These are phyloP conservation scores for Gloeostereum incarnatum DNA, from an alignment of 768 basidiomycete genomes.

Conservation along the genomic window DNA sequence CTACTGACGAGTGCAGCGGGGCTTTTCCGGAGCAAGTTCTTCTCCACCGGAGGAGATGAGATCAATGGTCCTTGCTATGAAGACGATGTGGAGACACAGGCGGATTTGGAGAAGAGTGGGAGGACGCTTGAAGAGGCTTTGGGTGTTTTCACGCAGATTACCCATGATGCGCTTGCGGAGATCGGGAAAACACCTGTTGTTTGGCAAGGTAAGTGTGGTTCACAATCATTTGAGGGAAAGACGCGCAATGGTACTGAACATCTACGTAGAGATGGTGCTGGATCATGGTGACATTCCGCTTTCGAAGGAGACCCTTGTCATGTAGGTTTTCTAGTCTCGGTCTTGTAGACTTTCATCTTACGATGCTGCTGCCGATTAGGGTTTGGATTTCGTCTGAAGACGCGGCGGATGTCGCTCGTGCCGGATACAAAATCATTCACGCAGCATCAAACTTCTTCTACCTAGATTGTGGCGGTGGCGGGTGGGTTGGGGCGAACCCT, in stretches of 20 bases:
- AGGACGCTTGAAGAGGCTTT: conserved; percentile 58
- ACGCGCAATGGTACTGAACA: neutral
- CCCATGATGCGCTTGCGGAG: conserved; percentile 44
- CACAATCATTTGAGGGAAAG: neutral
- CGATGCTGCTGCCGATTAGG: conserved; percentile 19
- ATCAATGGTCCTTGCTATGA: conserved; percentile 60
- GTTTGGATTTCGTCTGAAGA: conserved; percentile 67
- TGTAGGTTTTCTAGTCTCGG: conserved; percentile 25
- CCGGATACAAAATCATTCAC: conserved; percentile 57
- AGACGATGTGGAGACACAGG: conserved; percentile 50
- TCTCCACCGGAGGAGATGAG: conserved; percentile 81
- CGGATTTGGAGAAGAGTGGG: conserved; percentile 36
- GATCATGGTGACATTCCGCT: conserved; percentile 37
- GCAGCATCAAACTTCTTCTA: conserved; percentile 74
- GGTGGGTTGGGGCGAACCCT: conserved; percentile 43
- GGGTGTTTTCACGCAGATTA: conserved; percentile 46
- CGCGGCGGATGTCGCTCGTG: conserved; percentile 47
- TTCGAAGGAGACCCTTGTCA: conserved; percentile 43
- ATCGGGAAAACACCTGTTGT: conserved; percentile 72
- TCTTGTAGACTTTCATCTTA: conserved; percentile 4
- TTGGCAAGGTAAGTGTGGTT: conserved; percentile 51
- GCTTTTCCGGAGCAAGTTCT: conserved; percentile 46
- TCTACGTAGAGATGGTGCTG: conserved; percentile 59
- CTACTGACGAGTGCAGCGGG: conserved; percentile 45
- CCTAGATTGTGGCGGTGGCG: conserved; percentile 69